Evolutionary conservation across 2,329 filamentous ascomycete genomes (phyloP).

Genomic region (Fusarium sp.): DNA sequence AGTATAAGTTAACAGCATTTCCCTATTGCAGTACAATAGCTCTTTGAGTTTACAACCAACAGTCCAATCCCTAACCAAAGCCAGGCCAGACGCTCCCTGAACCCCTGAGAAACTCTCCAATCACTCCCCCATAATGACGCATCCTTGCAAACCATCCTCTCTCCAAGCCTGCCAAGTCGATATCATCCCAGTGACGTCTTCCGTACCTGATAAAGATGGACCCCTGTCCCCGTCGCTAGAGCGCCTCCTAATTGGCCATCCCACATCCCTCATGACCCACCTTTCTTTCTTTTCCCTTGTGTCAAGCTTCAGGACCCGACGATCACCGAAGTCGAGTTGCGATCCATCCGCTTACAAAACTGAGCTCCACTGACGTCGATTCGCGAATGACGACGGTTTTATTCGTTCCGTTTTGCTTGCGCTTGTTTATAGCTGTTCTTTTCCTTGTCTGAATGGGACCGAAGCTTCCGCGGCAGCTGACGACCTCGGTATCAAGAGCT

Average conservation of each 20-base stretch:
- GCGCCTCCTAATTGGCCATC: constrained; percentile 21
- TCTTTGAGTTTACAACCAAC: not conserved
- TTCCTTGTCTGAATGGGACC: constrained; percentile 1
- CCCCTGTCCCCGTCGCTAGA: constrained; percentile 24
- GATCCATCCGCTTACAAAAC: constrained; percentile 16
- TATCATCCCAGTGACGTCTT: constrained; percentile 33
- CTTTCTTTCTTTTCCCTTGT: not conserved
- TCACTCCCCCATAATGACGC: constrained; percentile 12
- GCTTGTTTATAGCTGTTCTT: not conserved
- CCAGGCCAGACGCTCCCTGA: not conserved
- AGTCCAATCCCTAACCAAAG: not conserved
- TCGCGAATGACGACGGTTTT: not conserved
- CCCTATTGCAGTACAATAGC: not conserved
- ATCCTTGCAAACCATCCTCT: constrained; percentile 2
- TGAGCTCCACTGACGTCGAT: constrained; percentile 25
- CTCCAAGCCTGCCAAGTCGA: constrained; percentile 26
- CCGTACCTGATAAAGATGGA: constrained; percentile 30
- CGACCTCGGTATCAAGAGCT: constrained; percentile 16
- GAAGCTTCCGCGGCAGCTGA: not conserved
- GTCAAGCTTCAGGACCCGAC: constrained; percentile 16
- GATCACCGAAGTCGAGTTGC: constrained; percentile 8
- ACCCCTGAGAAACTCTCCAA: not conserved
- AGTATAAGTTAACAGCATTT: rapidly evolving
- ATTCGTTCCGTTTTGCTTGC: not conserved
- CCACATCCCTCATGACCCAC: constrained; percentile 24